Conservation (phyloP, 441 rosid species). For the Gossypium schwendimanii region DNA sequence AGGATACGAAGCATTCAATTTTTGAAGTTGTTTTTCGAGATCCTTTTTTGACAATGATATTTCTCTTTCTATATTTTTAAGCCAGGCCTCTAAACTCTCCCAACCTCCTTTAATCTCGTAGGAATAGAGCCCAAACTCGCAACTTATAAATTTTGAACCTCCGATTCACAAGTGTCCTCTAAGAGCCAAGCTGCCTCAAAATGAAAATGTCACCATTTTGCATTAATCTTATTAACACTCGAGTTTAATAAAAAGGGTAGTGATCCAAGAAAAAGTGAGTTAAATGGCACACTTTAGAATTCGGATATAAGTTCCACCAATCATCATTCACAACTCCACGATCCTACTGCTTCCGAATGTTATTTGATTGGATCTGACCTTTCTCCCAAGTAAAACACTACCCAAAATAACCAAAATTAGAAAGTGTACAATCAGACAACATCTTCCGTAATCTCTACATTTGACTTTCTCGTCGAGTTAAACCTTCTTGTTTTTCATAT, state of each 20-base stretch:
- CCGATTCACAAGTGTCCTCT: not conserved
- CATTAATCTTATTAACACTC: not conserved
- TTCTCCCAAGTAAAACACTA: not conserved
- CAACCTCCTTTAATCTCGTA: not conserved
- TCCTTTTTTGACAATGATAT: not conserved
- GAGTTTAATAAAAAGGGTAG: not conserved
- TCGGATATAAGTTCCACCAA: not conserved
- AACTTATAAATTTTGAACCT: not conserved
- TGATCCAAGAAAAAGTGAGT: not conserved
- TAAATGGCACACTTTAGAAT: not conserved
- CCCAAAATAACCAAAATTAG: not conserved
- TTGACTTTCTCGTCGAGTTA: not conserved
- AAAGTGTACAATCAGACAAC: not conserved
- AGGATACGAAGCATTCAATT: not conserved
- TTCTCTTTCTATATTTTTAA: not conserved
- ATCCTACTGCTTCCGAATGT: not conserved
- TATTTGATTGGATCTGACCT: not conserved
- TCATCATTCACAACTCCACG: not conserved
- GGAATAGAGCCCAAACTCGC: not conserved
- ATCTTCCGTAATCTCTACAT: not conserved
- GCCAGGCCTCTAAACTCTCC: not conserved
- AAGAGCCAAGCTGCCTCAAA: not conserved
- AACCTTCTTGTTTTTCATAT: not conserved
- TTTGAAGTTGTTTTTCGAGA: not conserved
- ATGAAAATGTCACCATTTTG: not conserved